Conservation (phyloP, 768 basidiomycete genomes). For the Guyanaporus albipodus region DNA sequence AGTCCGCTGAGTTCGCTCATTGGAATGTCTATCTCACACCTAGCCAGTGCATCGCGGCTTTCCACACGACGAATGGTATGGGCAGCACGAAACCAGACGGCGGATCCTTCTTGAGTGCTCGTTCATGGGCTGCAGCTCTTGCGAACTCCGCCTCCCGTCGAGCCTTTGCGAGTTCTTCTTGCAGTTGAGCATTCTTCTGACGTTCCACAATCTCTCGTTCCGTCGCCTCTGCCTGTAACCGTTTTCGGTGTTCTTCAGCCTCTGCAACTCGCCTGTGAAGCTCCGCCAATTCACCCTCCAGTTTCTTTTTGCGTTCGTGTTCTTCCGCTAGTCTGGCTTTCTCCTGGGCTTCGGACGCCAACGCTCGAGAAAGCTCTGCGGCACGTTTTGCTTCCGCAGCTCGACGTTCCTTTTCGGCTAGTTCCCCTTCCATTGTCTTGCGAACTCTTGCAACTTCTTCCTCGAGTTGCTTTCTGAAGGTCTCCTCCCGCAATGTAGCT, state of each 20-base stretch:
- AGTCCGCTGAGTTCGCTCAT: background rate
- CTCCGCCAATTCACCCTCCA: conserved; percentile 25
- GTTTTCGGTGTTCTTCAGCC: conserved; percentile 27
- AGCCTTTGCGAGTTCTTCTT: conserved; percentile 30
- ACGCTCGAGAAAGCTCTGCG: conserved; percentile 25
- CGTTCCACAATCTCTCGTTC: conserved; percentile 28
- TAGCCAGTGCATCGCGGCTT: conserved; percentile 32
- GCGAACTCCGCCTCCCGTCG: conserved; percentile 26
- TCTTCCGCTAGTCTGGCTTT: conserved; percentile 29
- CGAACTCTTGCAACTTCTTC: conserved; percentile 27
- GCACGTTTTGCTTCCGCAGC: conserved; percentile 25
- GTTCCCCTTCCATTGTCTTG: conserved; percentile 18
- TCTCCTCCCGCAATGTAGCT: conserved; percentile 21
- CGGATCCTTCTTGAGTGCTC: conserved; percentile 26
- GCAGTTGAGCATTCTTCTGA: conserved; percentile 25
- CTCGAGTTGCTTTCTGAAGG: conserved; percentile 24
- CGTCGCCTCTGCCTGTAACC: conserved; percentile 25
- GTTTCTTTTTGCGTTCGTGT: conserved; percentile 26
- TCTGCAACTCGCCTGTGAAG: conserved; percentile 26
- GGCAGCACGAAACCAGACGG: conserved; percentile 28
- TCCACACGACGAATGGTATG: conserved; percentile 34
- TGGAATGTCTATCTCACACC: conserved; percentile 22
- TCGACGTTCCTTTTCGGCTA: conserved; percentile 21
- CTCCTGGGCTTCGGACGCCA: conserved; percentile 29
- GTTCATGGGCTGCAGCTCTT: conserved; percentile 22